Evolutionary conservation across 495 filamentous ascomycete species (phyloP).

Genomic region (Neurospora sp.): DNA sequence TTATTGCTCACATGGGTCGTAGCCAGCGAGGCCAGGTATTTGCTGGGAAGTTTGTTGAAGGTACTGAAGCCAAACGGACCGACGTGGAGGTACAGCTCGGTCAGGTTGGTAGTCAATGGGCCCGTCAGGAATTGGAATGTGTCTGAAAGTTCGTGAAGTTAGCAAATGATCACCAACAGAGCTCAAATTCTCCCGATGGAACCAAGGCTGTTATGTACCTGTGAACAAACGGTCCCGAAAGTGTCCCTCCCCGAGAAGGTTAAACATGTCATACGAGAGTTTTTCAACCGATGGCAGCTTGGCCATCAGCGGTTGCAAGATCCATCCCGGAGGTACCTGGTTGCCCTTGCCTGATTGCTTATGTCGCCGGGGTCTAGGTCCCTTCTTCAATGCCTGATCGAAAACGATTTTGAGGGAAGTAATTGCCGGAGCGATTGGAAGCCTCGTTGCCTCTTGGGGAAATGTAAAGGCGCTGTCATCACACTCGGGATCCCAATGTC

Average conservation of each 20-base stretch:
- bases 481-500: not conserved
- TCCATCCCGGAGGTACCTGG: not conserved
- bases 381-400: not conserved
- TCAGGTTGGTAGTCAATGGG: not conserved
- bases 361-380: not conserved
- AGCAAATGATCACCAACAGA: not conserved
- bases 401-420: not conserved
- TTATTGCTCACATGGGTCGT: too few species aligned
- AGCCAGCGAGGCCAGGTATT: not conserved
- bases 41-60: not conserved
- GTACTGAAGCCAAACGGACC: not conserved
- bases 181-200: not conserved
- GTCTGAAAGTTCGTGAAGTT: not conserved
- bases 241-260: not conserved
- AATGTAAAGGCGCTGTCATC: not conserved
- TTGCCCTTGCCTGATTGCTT: not conserved
- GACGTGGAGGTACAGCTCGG: not conserved
- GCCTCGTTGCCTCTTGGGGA: not conserved
- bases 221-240: not conserved
- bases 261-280: not conserved
- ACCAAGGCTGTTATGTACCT: not conserved
- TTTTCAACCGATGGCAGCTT: not conserved
- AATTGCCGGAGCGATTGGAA: not conserved
- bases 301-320: not conserved
- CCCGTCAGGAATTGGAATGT: not conserved